Percentiles rank a stretch among this genome's conserved stretches.
Evolutionary conservation across 2,329 filamentous ascomycete genomes (phyloP).

Genomic region (Curvularia sp.): DNA sequence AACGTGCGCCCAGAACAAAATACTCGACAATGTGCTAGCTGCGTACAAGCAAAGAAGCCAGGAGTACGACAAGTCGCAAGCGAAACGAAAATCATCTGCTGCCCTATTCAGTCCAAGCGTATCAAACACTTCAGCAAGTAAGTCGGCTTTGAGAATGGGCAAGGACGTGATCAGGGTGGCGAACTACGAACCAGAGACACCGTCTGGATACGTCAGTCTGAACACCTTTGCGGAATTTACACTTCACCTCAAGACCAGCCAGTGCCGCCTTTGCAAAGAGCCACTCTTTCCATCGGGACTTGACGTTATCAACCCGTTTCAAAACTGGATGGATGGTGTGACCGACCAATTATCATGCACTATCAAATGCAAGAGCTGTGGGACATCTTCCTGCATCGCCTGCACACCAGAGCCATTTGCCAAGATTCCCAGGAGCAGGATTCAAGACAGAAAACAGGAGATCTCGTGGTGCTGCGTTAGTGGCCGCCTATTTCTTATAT

Average conservation of each 20-base stretch:
- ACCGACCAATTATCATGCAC: slow-evolving; percentile 15
- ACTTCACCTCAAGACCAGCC: slow-evolving; percentile 16
- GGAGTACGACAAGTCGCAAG: not conserved
- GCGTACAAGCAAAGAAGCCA: slow-evolving; percentile 14
- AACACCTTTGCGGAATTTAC: slow-evolving; percentile 21
- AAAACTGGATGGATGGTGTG: slow-evolving; percentile 24
- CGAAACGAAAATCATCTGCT: not conserved
- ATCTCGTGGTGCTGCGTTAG: slow-evolving; percentile 48
- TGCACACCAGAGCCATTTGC: slow-evolving; percentile 20
- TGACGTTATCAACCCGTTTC: slow-evolving; percentile 23
- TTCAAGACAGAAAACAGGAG: slow-evolving; percentile 12
- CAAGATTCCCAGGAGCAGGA: slow-evolving; percentile 5
- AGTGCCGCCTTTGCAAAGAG: slow-evolving; percentile 23
- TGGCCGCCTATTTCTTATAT: slow-evolving; percentile 47
- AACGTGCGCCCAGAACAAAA: slow-evolving; percentile 10
- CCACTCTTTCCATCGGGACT: slow-evolving; percentile 17
- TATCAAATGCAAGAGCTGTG: slow-evolving; percentile 30
- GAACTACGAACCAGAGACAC: slow-evolving; percentile 12
- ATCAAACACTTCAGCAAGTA: not conserved
- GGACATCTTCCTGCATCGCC: slow-evolving; percentile 24
- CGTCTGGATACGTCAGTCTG: slow-evolving; percentile 4
- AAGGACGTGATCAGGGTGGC: not conserved
- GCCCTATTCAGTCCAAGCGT: not conserved
- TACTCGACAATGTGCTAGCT: slow-evolving; percentile 15
- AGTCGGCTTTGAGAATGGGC: not conserved